A percentile compares a stretch with the other conserved stretches of the same genome.
Conservation (phyloP, 257 asterid species). For the Penstemon newberryi region DNA sequence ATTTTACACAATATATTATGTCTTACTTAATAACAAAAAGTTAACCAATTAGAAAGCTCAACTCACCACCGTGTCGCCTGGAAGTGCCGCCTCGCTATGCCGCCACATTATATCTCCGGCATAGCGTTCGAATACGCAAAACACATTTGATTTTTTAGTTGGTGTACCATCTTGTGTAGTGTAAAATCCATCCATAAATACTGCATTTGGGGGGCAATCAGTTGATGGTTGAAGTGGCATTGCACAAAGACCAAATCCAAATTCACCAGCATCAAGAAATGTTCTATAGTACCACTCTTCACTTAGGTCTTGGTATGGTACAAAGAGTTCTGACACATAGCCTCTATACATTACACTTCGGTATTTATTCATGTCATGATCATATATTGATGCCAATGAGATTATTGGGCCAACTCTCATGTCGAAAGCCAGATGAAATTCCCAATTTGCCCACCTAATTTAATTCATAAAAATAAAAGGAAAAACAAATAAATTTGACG, state of each 20-base stretch:
- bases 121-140: slow-evolving; percentile 60
- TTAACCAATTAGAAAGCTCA: not conserved
- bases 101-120: slow-evolving; percentile 74
- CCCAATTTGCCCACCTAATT: slow-evolving; percentile 72
- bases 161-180: slow-evolving; percentile 51
- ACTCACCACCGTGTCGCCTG: slow-evolving; percentile 36
- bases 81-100: slow-evolving; percentile 58
- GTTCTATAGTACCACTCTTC: slow-evolving; percentile 72
- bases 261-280: slow-evolving; percentile 67
- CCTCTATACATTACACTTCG: slow-evolving; percentile 76
- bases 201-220: slow-evolving; percentile 68
- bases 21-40: not conserved
- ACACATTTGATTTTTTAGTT: slow-evolving; percentile 30
- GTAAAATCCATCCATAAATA: slow-evolving; percentile 56
- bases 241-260: slow-evolving; percentile 53
- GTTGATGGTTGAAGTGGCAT: slow-evolving; percentile 51
- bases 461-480: not conserved
- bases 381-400: slow-evolving; percentile 61
- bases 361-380: slow-evolving; percentile 36
- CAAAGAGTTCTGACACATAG: slow-evolving; percentile 63
- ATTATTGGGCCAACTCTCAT: slow-evolving; percentile 71
- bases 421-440: slow-evolving; percentile 58
- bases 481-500: not conserved
- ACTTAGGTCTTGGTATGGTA: slow-evolving; percentile 76
- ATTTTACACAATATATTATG: too few relatives aligned